Evolutionary conservation across 495 filamentous ascomycete genomes (phyloP), one percentile per base, ranked within the genome.

Genomic region (Tuber calosporum): DNA sequence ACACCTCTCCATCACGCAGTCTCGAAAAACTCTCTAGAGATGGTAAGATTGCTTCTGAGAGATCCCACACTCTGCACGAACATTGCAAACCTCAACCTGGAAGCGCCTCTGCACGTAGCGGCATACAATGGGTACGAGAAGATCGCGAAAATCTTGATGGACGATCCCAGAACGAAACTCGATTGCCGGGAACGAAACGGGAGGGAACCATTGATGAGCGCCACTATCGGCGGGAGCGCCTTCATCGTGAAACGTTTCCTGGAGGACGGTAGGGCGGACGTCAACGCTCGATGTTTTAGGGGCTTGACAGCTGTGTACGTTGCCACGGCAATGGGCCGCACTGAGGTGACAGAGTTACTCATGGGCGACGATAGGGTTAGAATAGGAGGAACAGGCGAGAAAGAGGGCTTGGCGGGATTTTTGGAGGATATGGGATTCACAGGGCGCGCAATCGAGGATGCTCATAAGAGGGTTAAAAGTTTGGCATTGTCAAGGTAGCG

Each of bases 21-120:
- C 26, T 62, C 53, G 13, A 62, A 62, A 62, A 62, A 62, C 11
- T 62, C 53, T 62, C 53, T 34, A 62, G 53, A 62, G 26, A 62
- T 62, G 53, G 53, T 34, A 26, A 34, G 53, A 62, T 34, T 62
- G 30, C 53, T 62, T 26, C 26, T 62, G 3, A 62, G 53, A 26
- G 53, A 62, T 62, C 26, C 53, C 26, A 62, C n/a, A 30, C 53
- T 62, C 34, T 62, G 53, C 53, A 4, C 53, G 17, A 62, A 62
- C 26, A 1, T 30, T 62, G 53, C 53, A 34, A 62, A 62, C 53
- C 30, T 62, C 53, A 19, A 34, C 53, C 53, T 30, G 15, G 53
- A 62, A 34, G 4, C 53, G 13, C 53, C 53, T 62, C 53, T 62
- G 13, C 53, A 62, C 53, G 26, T 62, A 15, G 53, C 53, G 13